Evolutionary conservation across 2,329 filamentous ascomycete genomes (phyloP).

Genomic region (Exophiala sideris): DNA sequence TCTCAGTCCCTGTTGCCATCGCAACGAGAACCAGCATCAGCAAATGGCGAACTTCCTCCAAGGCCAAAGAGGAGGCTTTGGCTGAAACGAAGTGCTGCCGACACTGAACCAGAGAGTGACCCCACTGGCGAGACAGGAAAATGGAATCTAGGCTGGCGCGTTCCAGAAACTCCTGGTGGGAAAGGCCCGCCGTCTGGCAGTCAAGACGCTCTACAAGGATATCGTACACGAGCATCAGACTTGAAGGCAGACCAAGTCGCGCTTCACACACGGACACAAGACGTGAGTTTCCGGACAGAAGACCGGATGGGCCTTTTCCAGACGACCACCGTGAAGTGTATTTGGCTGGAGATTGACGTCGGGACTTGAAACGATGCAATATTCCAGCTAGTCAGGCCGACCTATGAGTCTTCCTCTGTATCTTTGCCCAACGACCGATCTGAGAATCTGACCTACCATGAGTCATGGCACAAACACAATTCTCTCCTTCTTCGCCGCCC

Average conservation of each 20-base stretch:
- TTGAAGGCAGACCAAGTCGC: conserved; percentile 30
- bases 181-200: conserved; percentile 1
- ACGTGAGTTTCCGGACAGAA: conserved; percentile 42
- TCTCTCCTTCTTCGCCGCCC: conserved; percentile 32
- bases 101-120: conserved; percentile 21
- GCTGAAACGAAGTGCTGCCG: conserved; percentile 18
- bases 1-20: not conserved
- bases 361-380: conserved; percentile 17
- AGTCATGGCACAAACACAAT: conserved; percentile 27
- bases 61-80: conserved; percentile 16
- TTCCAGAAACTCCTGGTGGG: conserved; percentile 5
- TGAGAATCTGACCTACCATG: not conserved
- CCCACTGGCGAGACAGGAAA: conserved; percentile 28
- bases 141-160: conserved; percentile 34
- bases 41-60: conserved; percentile 1
- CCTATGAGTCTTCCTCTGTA: not conserved
- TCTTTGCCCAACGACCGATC: not conserved
- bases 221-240: conserved; percentile 1
- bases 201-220: not conserved
- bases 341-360: conserved; percentile 35
- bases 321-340: conserved; percentile 36
- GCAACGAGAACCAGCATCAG: conserved; percentile 1
- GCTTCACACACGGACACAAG: conserved; percentile 36
- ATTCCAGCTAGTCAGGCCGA: not conserved
- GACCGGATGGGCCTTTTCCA: conserved; percentile 46